A percentile compares a stretch with the other conserved stretches of the same genome.
phyloP scores from a whole-genome alignment of 2,329 filamentous ascomycete species.

The Fusarium pseudoanthophilum region DNA sequence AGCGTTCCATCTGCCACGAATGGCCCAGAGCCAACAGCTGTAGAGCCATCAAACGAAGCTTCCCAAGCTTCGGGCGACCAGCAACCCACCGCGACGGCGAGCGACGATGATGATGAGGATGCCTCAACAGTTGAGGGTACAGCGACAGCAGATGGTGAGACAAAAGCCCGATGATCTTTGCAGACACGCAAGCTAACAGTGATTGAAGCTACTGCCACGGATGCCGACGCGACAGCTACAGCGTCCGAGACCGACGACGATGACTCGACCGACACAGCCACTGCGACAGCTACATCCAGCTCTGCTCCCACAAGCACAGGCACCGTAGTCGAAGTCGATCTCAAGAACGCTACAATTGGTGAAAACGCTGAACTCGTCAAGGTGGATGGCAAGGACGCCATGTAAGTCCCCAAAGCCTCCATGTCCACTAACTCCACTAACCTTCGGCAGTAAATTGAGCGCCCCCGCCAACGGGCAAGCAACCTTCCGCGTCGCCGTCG shows the following conservation, averaged over 20 bases:
- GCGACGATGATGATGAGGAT: not conserved
- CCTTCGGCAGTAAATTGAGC: conserved; percentile 13
- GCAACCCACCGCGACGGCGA: conserved; percentile 12
- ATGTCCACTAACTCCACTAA: not conserved
- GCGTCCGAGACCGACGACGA: not conserved
- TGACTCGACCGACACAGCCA: conserved; percentile 8
- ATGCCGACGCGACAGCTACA: conserved; percentile 7
- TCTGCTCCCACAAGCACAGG: conserved; percentile 18
- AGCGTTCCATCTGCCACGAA: conserved; percentile 9
- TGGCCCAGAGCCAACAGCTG: conserved; percentile 1
- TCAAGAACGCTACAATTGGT: conserved; percentile 28
- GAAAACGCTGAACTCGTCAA: conserved; percentile 26
- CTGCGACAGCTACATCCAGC: conserved; percentile 9
- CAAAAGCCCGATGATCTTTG: not conserved
- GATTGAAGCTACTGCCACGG: conserved; percentile 16
- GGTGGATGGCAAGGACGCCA: conserved; percentile 26
- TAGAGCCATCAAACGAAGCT: conserved; percentile 4
- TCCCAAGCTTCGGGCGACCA: conserved; percentile 7
- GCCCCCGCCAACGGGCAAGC: conserved; percentile 29
- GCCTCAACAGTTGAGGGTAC: conserved; percentile 14
- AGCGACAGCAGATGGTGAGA: conserved; percentile 23
- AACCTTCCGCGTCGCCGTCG: conserved; percentile 18
- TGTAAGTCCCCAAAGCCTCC: not conserved
- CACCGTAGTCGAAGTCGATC: conserved; percentile 9
- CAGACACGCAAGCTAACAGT: not conserved